These are phyloP conservation scores for Suhomyces pyralidae DNA, from an alignment of 805 yeast genomes.

Conservation along the genomic window DNA sequence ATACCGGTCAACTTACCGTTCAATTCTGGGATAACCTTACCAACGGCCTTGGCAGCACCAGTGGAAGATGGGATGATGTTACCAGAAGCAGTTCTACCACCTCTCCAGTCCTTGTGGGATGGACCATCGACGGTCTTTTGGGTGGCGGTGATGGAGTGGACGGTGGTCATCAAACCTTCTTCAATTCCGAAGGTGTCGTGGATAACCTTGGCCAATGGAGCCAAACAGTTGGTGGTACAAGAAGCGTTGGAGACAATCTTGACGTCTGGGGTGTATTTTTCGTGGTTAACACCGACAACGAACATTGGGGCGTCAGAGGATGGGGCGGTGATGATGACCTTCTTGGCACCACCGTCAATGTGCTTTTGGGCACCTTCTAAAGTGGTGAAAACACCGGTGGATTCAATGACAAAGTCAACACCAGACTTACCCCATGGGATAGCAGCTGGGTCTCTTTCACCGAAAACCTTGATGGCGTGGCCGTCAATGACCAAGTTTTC, in stretches of 20 bases:
- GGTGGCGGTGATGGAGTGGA: constrained; percentile 37
- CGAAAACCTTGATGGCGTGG: constrained; percentile 26
- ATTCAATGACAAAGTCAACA: constrained; percentile 32
- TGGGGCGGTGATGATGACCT: constrained; percentile 34
- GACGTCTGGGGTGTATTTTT: constrained; percentile 32
- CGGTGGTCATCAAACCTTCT: constrained; percentile 38
- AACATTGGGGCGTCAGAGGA: constrained; percentile 37
- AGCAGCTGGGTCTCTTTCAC: constrained; percentile 33
- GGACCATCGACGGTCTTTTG: constrained; percentile 39
- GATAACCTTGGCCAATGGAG: constrained; percentile 37
- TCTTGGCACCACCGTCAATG: constrained; percentile 36
- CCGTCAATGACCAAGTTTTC: constrained; percentile 27
- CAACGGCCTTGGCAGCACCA: constrained; percentile 39
- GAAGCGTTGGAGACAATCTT: constrained; percentile 34
- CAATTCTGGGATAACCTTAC: constrained; percentile 36
- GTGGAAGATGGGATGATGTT: constrained; percentile 37
- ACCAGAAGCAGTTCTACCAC: constrained; percentile 37
- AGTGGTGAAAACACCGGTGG: constrained; percentile 37
- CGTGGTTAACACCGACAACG: constrained; percentile 34
- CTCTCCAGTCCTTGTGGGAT: constrained; percentile 40
- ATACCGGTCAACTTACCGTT: constrained; percentile 37
- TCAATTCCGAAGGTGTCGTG: constrained; percentile 34
- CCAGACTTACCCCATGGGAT: constrained; percentile 35
- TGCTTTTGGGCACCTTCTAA: constrained; percentile 35
- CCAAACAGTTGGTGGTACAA: constrained; percentile 38